A percentile compares a stretch with the other conserved stretches of the same genome.
phyloP scores from a whole-genome alignment of 1,284 basidiomycete species.

The Ganoderma resinaceum region DNA sequence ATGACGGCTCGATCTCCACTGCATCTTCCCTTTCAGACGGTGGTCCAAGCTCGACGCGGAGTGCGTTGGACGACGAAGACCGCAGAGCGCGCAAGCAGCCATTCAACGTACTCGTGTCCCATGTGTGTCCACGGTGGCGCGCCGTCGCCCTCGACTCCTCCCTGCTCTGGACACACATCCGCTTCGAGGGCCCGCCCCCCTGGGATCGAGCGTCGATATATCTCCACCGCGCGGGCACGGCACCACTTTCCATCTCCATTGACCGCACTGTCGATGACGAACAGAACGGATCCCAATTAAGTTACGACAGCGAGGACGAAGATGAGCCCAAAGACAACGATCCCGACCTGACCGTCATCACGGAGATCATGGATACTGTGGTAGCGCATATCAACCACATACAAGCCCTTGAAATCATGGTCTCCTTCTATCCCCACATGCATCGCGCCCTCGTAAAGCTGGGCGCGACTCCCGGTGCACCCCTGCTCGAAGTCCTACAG shows the following conservation, averaged over 20 bases:
- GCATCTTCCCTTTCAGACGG: slow-evolving; percentile 29
- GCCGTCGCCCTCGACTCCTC: slow-evolving; percentile 42
- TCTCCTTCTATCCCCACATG: slow-evolving; percentile 62
- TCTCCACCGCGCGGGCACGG: slow-evolving; percentile 46
- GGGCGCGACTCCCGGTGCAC: slow-evolving; percentile 54
- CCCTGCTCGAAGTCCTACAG: slow-evolving; percentile 63
- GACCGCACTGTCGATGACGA: slow-evolving; percentile 40
- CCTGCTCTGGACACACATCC: slow-evolving; percentile 46
- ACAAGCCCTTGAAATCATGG: slow-evolving; percentile 62
- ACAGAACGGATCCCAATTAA: slow-evolving; percentile 40
- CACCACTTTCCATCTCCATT: slow-evolving; percentile 45
- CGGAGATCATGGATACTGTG: slow-evolving; percentile 53
- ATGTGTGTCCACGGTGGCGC: slow-evolving; percentile 49
- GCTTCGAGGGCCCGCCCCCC: slow-evolving; percentile 55
- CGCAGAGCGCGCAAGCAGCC: slow-evolving; percentile 29
- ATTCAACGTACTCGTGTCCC: slow-evolving; percentile 53
- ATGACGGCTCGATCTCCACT: slow-evolving; percentile 32
- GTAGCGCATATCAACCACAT: slow-evolving; percentile 56
- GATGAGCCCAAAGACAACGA: slow-evolving; percentile 54
- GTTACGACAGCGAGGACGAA: slow-evolving; percentile 39
- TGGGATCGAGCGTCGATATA: slow-evolving; percentile 53
- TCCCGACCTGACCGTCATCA: slow-evolving; percentile 49
- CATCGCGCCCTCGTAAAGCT: slow-evolving; percentile 54
- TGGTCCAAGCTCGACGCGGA: slow-evolving; percentile 30
- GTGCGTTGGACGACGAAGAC: slow-evolving; percentile 32